Evolutionary conservation across 345 rosid genomes (phyloP).

Genomic region (Anacardium occidentale): DNA sequence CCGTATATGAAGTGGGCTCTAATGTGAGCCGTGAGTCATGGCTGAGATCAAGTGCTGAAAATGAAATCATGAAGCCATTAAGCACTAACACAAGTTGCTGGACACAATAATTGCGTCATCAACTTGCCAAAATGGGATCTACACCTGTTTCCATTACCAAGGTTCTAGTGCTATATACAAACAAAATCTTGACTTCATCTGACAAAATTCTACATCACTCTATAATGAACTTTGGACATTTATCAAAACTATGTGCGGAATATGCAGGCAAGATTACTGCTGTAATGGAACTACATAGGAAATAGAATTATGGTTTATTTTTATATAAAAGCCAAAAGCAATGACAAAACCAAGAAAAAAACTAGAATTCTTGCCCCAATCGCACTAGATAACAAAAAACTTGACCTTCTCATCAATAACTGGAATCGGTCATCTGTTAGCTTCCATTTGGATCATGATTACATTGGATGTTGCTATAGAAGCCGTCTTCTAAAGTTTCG

Average conservation of each 20-base stretch:
- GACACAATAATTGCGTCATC: not conserved
- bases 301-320: constrained; percentile 11
- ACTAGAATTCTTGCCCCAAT: not conserved
- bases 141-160: not conserved
- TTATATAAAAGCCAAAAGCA: constrained; percentile 7
- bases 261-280: not conserved
- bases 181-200: not conserved
- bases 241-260: not conserved
- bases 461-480: constrained; percentile 26
- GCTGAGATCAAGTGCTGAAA: not conserved
- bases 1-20: not conserved
- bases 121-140: not conserved
- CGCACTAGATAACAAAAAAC: constrained; percentile 17
- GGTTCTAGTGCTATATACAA: not conserved
- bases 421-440: constrained; percentile 17
- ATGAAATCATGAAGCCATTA: not conserved
- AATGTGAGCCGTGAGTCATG: not conserved
- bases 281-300: not conserved
- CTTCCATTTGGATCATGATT: constrained; percentile 1
- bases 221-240: not conserved
- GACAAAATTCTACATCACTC: not conserved
- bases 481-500: constrained; percentile 70
- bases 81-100: not conserved
- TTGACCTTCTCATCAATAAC: constrained; percentile 16
- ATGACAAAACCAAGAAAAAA: not conserved